Conservation (phyloP, 257 asterid species). For the Datura wrightii region DNA sequence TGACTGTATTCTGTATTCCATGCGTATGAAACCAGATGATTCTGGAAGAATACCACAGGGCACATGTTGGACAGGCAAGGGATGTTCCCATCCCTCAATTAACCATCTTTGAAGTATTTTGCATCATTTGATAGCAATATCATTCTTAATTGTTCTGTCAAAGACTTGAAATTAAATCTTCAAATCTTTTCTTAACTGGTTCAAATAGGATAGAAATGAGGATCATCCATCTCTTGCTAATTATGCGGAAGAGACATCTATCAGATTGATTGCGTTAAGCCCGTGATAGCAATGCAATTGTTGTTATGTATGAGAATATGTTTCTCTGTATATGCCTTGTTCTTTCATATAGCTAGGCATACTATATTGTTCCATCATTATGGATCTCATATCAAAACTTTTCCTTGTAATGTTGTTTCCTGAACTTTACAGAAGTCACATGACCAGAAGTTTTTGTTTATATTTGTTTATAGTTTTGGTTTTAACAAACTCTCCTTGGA, state of each 20-base stretch:
- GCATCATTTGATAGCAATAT: not conserved
- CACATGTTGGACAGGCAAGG: not conserved
- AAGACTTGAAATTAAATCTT: not conserved
- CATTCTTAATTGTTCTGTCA: not conserved
- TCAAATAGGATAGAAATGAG: not conserved
- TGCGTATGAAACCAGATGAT: not conserved
- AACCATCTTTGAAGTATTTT: not conserved
- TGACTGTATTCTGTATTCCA: not conserved
- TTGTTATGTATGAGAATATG: not conserved
- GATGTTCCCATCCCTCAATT: not conserved
- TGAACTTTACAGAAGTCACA: not conserved
- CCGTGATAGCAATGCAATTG: not conserved
- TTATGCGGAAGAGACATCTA: not conserved
- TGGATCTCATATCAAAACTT: not conserved
- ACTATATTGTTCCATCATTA: not conserved
- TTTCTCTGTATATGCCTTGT: not conserved
- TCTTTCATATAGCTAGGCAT: not conserved
- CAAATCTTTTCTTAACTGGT: not conserved
- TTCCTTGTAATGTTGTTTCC: not conserved
- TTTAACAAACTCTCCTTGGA: not conserved
- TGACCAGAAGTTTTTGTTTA: not conserved
- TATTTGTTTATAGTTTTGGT: not conserved
- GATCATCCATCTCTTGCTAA: conserved; percentile 1
- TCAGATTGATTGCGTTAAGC: not conserved
- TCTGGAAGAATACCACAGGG: not conserved